Conservation (phyloP, 345 rosid species). For the Acer yangbiense region DNA sequence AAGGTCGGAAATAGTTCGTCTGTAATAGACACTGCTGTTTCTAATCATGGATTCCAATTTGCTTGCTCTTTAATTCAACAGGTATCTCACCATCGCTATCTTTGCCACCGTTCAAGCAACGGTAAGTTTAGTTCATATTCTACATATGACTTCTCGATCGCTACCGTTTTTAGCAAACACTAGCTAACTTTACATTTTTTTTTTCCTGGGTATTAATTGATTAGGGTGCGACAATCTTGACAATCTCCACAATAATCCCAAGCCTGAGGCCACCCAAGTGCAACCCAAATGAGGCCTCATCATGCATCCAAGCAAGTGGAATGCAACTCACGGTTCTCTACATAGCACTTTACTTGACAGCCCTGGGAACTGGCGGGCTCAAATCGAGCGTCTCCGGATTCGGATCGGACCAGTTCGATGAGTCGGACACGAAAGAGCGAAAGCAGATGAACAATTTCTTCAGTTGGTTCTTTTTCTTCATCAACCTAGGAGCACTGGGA, state of each 20-base stretch:
- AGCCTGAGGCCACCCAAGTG: conserved; percentile 84
- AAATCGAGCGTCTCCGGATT: conserved; percentile 97
- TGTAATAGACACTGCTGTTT: neutral
- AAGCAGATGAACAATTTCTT: conserved; percentile 77
- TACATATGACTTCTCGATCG: neutral
- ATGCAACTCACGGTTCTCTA: conserved; percentile 70
- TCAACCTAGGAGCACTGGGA: conserved; percentile 73
- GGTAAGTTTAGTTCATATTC: conserved; percentile 33
- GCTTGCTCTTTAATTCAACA: conserved; percentile 27
- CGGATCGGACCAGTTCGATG: conserved; percentile 95
- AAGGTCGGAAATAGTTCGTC: no score
- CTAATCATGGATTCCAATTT: neutral
- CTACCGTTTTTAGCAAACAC: neutral
- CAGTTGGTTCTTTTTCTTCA: conserved; percentile 93
- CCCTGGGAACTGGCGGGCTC: conserved; percentile 93
- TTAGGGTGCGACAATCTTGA: conserved; percentile 80
- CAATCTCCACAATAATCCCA: conserved; percentile 83
- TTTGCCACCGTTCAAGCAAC: conserved; percentile 83
- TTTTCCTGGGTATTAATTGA: conserved; percentile 5
- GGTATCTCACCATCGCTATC: conserved; percentile 85
- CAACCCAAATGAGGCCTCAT: conserved; percentile 22
- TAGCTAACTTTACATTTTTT: no score
- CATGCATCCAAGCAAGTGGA: conserved; percentile 64
- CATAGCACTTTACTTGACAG: conserved; percentile 74
- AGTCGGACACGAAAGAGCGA: conserved; percentile 58